Evolutionary conservation across 331 rosid genomes (phyloP).

Genomic region (Pyracantha coccinea): DNA sequence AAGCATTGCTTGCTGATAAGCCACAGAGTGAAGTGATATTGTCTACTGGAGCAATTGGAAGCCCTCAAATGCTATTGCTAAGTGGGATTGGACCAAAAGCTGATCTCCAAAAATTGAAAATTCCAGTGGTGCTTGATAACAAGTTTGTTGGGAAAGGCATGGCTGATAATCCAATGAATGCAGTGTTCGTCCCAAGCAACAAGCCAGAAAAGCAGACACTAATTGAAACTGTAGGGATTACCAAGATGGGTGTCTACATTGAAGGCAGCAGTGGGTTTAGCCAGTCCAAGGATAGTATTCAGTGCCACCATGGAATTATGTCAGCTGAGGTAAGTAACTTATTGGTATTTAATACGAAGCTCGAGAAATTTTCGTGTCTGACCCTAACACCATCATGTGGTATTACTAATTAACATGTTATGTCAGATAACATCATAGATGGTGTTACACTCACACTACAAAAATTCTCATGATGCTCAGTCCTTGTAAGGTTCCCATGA

Average conservation of each 20-base stretch:
- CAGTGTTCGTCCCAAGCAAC: constrained; percentile 63
- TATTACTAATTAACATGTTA: neutral
- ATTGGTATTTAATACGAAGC: neutral
- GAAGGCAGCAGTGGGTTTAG: constrained; percentile 95
- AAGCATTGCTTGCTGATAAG: constrained; percentile 44
- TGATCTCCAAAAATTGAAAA: constrained; percentile 62
- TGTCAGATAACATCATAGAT: neutral
- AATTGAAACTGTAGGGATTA: constrained; percentile 81
- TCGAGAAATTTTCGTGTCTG: neutral
- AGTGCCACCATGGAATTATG: constrained; percentile 87
- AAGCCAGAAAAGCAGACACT: constrained; percentile 55
- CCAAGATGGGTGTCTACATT: constrained; percentile 78
- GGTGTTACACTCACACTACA: neutral
- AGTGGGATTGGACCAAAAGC: constrained; percentile 86
- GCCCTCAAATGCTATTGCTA: constrained; percentile 82
- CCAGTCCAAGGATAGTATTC: constrained; percentile 78
- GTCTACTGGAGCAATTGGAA: constrained; percentile 83
- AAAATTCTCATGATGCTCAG: neutral
- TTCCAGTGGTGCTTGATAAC: constrained; percentile 56
- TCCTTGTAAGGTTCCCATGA: neutral
- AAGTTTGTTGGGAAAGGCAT: constrained; percentile 80
- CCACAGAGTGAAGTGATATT: constrained; percentile 61
- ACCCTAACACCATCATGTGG: neutral
- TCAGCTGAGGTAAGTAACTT: constrained; percentile 92
- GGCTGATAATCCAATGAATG: constrained; percentile 92